phyloP scores from a whole-genome alignment of 345 rosid genomes.

The Lepidium sativum region DNA sequence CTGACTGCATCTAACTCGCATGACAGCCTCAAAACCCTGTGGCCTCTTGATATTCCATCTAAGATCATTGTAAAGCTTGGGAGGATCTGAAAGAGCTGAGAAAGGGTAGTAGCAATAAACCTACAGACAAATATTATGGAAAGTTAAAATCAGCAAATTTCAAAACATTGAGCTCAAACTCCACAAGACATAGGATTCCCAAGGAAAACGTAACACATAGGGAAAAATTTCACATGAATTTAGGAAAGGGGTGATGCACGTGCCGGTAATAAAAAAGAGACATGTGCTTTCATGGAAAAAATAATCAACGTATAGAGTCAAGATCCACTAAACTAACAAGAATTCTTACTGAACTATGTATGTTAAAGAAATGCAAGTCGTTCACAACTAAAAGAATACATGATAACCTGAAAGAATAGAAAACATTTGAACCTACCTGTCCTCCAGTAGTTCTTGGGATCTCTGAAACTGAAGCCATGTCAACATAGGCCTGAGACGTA shows the following conservation, averaged over 20 bases:
- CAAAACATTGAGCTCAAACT: constrained; percentile 1
- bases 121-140: constrained; percentile 35
- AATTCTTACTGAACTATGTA: not conserved
- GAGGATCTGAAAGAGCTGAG: constrained; percentile 84
- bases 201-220: not conserved
- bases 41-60: constrained; percentile 98
- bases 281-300: not conserved
- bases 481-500: constrained; percentile 81
- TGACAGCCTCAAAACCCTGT: constrained; percentile 97
- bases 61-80: constrained; percentile 94
- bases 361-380: not conserved
- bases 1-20: constrained; percentile 98
- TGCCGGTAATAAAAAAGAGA: not conserved
- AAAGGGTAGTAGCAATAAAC: constrained; percentile 88
- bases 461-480: constrained; percentile 81
- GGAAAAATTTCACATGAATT: not conserved
- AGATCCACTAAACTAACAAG: not conserved
- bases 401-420: not conserved
- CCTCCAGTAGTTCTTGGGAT: constrained; percentile 97
- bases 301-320: not conserved
- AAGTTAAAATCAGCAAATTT: not conserved
- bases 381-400: not conserved
- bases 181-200: not conserved
- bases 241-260: not conserved
- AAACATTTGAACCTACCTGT: constrained; percentile 47